Conservation (phyloP, 108 stramenopile genomes). For the Pseudonitzschia multiseries region DNA sequence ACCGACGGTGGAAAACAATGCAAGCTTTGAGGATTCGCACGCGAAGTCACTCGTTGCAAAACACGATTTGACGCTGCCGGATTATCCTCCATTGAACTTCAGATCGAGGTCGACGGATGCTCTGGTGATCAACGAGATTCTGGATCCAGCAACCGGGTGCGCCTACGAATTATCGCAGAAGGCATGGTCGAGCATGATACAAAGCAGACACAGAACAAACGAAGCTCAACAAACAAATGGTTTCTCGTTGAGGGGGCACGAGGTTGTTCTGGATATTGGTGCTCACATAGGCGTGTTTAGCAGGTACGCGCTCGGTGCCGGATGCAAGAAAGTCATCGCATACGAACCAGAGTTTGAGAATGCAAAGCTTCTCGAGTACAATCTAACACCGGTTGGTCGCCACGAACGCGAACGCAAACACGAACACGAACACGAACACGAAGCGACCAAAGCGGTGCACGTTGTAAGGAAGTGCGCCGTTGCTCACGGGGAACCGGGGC, state of each 20-base stretch:
- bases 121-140: conserved; percentile 48
- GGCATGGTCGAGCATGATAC: conserved; percentile 7
- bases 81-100: conserved; percentile 39
- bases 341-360: conserved; percentile 58
- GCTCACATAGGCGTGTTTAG: conserved; percentile 59
- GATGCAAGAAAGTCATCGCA: conserved; percentile 41
- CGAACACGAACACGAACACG: too few species aligned
- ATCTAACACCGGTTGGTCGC: conserved; percentile 22
- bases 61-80: conserved; percentile 29
- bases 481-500: conserved; percentile 22
- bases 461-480: conserved; percentile 27
- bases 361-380: conserved; percentile 37
- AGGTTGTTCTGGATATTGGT: conserved; percentile 42
- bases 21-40: conserved; percentile 27
- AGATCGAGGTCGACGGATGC: conserved; percentile 48
- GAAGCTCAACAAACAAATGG: background rate
- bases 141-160: conserved; percentile 39
- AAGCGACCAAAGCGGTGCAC: background rate
- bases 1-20: background rate
- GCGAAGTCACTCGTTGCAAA: conserved; percentile 26
- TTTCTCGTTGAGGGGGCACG: conserved; percentile 41
- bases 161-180: conserved; percentile 30
- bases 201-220: background rate
- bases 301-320: conserved; percentile 40
- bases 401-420: conserved; percentile 3